phyloP scores from a whole-genome alignment of 768 basidiomycete genomes.

The Omphalotus guepiniiformis region DNA sequence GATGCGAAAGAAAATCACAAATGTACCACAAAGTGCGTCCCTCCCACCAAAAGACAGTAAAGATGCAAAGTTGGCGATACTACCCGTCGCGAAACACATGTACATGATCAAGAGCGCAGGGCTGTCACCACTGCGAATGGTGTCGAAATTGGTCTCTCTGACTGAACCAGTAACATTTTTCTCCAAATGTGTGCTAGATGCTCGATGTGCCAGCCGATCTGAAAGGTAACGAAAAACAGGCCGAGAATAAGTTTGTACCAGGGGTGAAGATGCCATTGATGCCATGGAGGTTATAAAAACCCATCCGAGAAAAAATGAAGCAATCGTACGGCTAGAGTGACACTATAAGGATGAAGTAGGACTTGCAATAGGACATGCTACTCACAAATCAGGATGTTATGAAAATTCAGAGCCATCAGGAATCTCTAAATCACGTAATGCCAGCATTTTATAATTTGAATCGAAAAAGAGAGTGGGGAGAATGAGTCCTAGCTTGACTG shows the following conservation, averaged over 20 bases:
- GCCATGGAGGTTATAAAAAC: constrained; percentile 30
- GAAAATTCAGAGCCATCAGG: neutral
- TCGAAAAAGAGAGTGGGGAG: no score
- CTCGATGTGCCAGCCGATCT: constrained; percentile 8
- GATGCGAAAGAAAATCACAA: neutral
- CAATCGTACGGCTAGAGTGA: constrained; percentile 28
- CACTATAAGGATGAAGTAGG: neutral
- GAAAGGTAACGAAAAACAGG: constrained; percentile 15
- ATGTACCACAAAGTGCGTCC: constrained; percentile 16
- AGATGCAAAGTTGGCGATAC: constrained; percentile 27
- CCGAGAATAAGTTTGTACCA: constrained; percentile 14
- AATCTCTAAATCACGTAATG: no score
- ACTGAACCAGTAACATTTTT: neutral
- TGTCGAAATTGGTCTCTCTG: constrained; percentile 1
- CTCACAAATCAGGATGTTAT: constrained; percentile 6
- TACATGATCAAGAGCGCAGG: constrained; percentile 19
- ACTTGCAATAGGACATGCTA: neutral
- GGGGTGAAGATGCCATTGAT: constrained; percentile 19
- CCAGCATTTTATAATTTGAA: no score
- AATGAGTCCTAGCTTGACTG: no score
- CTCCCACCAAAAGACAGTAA: constrained; percentile 21
- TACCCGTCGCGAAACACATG: constrained; percentile 26
- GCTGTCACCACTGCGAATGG: neutral
- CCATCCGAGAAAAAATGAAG: constrained; percentile 38
- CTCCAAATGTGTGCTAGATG: neutral